A percentile compares a stretch with the other conserved stretches of the same genome.
phyloP scores from a whole-genome alignment of 2,329 filamentous ascomycete species.

The Dothidotthia symphoricarpi region DNA sequence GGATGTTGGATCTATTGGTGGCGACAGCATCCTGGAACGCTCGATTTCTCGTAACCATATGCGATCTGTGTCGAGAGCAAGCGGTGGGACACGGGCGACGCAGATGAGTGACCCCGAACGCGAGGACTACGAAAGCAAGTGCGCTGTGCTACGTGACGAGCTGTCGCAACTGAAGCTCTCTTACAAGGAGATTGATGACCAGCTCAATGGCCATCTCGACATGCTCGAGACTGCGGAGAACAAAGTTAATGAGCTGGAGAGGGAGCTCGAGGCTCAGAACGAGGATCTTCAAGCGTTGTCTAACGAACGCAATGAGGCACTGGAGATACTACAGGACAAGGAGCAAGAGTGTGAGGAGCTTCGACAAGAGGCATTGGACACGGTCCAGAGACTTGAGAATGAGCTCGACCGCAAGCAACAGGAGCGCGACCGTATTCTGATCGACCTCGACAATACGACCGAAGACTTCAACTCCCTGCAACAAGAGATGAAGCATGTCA shows the following conservation, averaged over 20 bases:
- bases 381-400: constrained; percentile 57
- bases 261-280: constrained; percentile 75
- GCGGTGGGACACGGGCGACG: constrained; percentile 57
- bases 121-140: constrained; percentile 80
- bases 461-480: constrained; percentile 93
- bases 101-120: constrained; percentile 63
- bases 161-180: constrained; percentile 82
- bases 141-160: constrained; percentile 80
- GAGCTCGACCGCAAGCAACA: constrained; percentile 71
- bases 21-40: constrained; percentile 91
- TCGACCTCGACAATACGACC: constrained; percentile 70
- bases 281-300: constrained; percentile 78
- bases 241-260: constrained; percentile 66
- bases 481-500: constrained; percentile 88
- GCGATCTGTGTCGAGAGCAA: constrained; percentile 71
- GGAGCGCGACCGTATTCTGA: constrained; percentile 67
- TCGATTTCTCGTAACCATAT: constrained; percentile 82
- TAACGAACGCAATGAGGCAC: constrained; percentile 79
- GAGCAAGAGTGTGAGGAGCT: constrained; percentile 55
- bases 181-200: constrained; percentile 82
- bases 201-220: constrained; percentile 74
- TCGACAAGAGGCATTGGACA: constrained; percentile 58
- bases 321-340: constrained; percentile 68
- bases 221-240: constrained; percentile 68
- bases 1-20: constrained; percentile 60